Base-by-base conservation (phyloP, 257 asterid genomes). In the Lavandula angustifolia region DNA sequence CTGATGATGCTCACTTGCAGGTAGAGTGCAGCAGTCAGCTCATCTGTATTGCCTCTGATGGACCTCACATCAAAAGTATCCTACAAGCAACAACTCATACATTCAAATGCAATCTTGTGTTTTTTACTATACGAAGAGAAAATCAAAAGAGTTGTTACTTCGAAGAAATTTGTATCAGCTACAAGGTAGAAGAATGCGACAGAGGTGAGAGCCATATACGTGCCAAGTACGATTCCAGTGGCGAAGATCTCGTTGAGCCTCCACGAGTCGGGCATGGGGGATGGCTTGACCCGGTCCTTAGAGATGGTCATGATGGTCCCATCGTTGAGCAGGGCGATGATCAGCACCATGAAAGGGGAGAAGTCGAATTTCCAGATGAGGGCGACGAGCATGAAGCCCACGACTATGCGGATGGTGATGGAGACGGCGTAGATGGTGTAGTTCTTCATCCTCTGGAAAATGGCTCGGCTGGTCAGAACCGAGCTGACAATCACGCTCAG, bases 371-470 rank as follows among this genome's bases (percentile, higher is more conserved):
- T 79, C 87, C 87, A 82, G 37, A 82, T 38, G 6, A 82, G 81
- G 49, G 87, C 87, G 33, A 82, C 64, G 31, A 77, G 83, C 83
- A 79, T 62, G 77, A 82, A 82, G 1, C 87, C 87, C 72, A 82
- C 3, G 35, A 81, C 87, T 0, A 82, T 82, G 66, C 85, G 85
- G 67, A 82, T 79, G 2, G 87, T 79, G 75, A 82, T 82, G 47
- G 85, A 82, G 44, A 82, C 87, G 0, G 87, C 87, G 22, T 82
- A 79, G 48, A 82, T 82, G 52, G 95, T 89, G 70, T 89, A 86
- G 69, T 86, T 89, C 79, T 89, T 89, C 95, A 89, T 89, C 77
- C 96, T 89, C 68, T 89, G 96, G 70, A 89, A 89, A 67, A 89
- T 89, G 74, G 96, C 95, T 53, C 96, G 71, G 67, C 96, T 89